Evolutionary conservation across 2,329 filamentous ascomycete genomes (phyloP).

Genomic region (Trichoderma pleuroti): DNA sequence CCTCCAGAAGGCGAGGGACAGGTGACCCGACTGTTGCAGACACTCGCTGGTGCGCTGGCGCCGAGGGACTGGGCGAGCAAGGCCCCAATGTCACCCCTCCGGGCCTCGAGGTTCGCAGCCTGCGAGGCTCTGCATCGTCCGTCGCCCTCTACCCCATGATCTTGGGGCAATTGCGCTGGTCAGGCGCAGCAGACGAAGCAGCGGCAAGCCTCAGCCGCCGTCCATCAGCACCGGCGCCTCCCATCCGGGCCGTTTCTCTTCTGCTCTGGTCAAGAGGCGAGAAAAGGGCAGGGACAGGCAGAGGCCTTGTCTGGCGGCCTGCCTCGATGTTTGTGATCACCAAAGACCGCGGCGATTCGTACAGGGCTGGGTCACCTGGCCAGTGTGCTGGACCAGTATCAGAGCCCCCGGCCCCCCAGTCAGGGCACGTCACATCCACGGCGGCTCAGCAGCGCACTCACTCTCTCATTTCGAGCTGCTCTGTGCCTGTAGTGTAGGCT

Average conservation of each 20-base stretch:
- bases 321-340: constrained; percentile 7
- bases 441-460: constrained; percentile 15
- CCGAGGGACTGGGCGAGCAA: constrained; percentile 21
- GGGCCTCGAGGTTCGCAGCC: not conserved
- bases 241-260: constrained; percentile 8
- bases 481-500: not conserved
- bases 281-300: not conserved
- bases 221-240: constrained; percentile 5
- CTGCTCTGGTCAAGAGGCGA: not conserved
- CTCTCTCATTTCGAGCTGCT: not conserved
- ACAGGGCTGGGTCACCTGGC: constrained; percentile 19
- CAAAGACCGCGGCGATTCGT: constrained; percentile 10
- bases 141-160: constrained; percentile 11
- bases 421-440: constrained; percentile 21
- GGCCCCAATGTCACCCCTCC: constrained; percentile 17
- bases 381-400: constrained; percentile 20
- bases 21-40: constrained; percentile 21
- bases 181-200: constrained; percentile 20
- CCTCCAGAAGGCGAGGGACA: constrained; percentile 13
- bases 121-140: constrained; percentile 14
- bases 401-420: constrained; percentile 8
- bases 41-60: constrained; percentile 20
- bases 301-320: constrained; percentile 3
- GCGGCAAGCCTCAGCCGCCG: not conserved
- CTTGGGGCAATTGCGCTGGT: constrained; percentile 17